Evolutionary conservation across 345 rosid genomes (phyloP).

Genomic region (Acer yangbiense): DNA sequence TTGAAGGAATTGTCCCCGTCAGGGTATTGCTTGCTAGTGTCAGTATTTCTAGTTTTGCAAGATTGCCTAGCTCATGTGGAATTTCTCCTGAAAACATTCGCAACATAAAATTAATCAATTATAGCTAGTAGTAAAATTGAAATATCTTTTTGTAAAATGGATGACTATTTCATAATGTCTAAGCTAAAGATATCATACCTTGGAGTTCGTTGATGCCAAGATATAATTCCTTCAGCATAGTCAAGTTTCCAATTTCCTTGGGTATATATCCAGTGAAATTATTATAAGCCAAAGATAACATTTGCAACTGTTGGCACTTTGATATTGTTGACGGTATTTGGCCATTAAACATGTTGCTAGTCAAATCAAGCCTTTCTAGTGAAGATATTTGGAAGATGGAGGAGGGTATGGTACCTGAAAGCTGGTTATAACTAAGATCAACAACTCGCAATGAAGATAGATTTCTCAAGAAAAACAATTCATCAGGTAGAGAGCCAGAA

Average conservation of each 20-base stretch:
- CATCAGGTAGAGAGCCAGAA: too few species aligned
- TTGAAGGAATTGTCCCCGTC: neutral
- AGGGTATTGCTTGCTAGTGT: too few species aligned
- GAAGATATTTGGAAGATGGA: constrained; percentile 14
- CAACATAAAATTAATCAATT: neutral
- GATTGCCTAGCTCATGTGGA: too few species aligned
- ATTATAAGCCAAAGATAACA: neutral
- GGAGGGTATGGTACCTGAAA: constrained; percentile 14
- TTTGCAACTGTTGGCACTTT: too few species aligned
- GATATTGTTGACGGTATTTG: too few species aligned
- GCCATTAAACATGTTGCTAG: neutral
- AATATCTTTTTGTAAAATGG: too few species aligned
- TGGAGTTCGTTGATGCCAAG: neutral
- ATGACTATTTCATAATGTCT: too few species aligned
- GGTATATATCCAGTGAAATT: neutral
- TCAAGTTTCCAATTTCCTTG: too few species aligned
- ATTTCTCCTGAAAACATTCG: neutral
- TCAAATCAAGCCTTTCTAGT: neutral
- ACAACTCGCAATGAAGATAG: neutral
- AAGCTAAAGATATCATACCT: neutral
- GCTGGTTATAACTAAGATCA: neutral
- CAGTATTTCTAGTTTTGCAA: too few species aligned
- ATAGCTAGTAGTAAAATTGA: neutral
- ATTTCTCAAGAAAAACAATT: neutral
- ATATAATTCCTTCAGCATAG: neutral